A percentile compares a stretch with the other conserved stretches of the same genome.
Evolutionary conservation across 2,329 filamentous ascomycete genomes (phyloP).

Genomic region (Fusarium sublunatum): DNA sequence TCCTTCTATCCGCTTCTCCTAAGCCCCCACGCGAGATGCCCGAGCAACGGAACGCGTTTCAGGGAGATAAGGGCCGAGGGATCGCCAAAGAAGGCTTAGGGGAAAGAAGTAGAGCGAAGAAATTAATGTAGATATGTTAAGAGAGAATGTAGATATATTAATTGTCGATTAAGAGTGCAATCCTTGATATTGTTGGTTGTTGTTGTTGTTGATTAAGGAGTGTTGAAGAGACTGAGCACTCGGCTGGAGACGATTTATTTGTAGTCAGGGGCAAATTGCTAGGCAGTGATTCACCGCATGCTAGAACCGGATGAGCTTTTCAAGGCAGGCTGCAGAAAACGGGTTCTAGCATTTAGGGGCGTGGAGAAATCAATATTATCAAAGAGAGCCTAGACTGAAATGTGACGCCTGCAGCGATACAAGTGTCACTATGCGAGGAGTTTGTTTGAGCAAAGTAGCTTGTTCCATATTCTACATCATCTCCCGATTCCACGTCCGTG

Average conservation of each 20-base stretch:
- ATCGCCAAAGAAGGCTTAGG: not conserved
- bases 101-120: no score
- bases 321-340: not conserved
- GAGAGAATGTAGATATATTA: not conserved
- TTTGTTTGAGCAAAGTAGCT: not conserved
- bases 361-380: not conserved
- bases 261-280: constrained; percentile 2
- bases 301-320: not conserved
- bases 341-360: not conserved
- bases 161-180: not conserved
- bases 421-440: not conserved
- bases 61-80: not conserved
- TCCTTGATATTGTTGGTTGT: not conserved
- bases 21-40: not conserved
- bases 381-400: not conserved
- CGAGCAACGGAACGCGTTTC: not conserved
- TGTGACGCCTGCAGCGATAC: not conserved
- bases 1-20: not conserved
- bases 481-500: not conserved
- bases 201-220: not conserved
- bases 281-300: not conserved
- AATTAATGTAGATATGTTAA: no score
- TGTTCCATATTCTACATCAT: not conserved
- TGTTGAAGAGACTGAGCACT: constrained; percentile 5
- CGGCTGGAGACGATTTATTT: constrained; percentile 6